Conservation (phyloP, 2,329 filamentous ascomycete species). For the Emericellopsis cladophorae region DNA sequence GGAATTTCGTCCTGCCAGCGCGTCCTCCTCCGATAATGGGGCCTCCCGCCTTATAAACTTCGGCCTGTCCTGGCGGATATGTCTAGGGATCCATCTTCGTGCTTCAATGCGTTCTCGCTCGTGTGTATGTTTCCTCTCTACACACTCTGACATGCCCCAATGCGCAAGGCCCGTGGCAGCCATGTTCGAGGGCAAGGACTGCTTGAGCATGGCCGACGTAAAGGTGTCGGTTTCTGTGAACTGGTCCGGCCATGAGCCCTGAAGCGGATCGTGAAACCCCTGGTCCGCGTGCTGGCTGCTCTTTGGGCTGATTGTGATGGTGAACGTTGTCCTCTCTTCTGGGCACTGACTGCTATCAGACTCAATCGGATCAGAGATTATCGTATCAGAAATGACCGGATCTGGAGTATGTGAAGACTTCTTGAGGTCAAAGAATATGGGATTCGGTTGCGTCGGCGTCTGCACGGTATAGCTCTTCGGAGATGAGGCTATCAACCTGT, state of each 20-base stretch:
- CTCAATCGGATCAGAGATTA: too few species aligned
- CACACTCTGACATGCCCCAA: slow-evolving; percentile 14
- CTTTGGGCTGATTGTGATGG: neutral
- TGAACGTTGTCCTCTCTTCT: too few species aligned
- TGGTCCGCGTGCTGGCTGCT: neutral
- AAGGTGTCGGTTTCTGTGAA: slow-evolving; percentile 11
- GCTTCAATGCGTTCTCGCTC: neutral
- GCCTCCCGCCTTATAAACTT: too few species aligned
- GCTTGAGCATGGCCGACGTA: slow-evolving; percentile 14
- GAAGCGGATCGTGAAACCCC: slow-evolving; percentile 8
- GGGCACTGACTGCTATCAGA: too few species aligned
- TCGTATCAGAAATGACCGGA: slow-evolving; percentile 12
- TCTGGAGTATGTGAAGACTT: slow-evolving; percentile 22
- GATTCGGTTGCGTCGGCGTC: too few species aligned
- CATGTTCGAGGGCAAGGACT: slow-evolving; percentile 16
- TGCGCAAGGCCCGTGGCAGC: slow-evolving; percentile 17
- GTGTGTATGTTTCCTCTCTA: neutral
- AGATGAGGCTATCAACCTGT: too few species aligned
- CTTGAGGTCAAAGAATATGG: slow-evolving; percentile 18
- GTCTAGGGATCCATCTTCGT: neutral
- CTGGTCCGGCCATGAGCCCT: slow-evolving; percentile 21
- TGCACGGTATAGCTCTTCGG: too few species aligned
- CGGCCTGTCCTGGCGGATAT: neutral
- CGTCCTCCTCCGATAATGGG: too few species aligned
- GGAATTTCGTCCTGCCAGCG: too few species aligned